Conservation (phyloP, 2,329 filamentous ascomycete genomes). For the Reticulascus tulasneorum region DNA sequence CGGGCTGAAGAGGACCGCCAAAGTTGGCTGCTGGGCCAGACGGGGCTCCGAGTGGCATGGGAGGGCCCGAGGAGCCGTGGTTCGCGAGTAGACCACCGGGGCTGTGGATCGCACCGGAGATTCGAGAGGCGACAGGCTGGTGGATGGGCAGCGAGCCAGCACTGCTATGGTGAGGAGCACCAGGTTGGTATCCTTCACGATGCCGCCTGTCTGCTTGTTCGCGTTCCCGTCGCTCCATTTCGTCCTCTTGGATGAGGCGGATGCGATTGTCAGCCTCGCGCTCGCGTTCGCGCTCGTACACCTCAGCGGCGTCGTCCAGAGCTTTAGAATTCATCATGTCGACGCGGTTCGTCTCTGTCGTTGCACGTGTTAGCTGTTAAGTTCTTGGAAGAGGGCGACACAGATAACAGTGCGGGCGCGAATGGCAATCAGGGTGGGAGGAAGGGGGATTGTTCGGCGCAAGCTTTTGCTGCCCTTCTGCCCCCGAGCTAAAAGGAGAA, state of each 20-base stretch:
- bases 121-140: slow-evolving; percentile 83
- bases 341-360: slow-evolving; percentile 12
- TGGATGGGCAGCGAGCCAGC: slow-evolving; percentile 87
- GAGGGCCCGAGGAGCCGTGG: slow-evolving; percentile 56
- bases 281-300: slow-evolving; percentile 31
- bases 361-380: too few species aligned
- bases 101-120: slow-evolving; percentile 80
- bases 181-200: slow-evolving; percentile 61
- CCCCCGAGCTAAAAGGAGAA: too few species aligned
- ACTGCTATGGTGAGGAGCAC: slow-evolving; percentile 77
- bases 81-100: slow-evolving; percentile 83
- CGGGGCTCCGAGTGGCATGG: slow-evolving; percentile 50
- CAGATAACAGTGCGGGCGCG: too few species aligned
- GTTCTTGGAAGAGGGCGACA: too few species aligned
- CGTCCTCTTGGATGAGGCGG: slow-evolving; percentile 26
- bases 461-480: too few species aligned
- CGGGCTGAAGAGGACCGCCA: slow-evolving; percentile 51
- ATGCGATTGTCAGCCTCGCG: slow-evolving; percentile 24
- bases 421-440: too few species aligned
- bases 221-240: slow-evolving; percentile 56
- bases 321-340: slow-evolving; percentile 15
- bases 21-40: slow-evolving; percentile 48
- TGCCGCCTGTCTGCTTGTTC: slow-evolving; percentile 61
- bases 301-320: slow-evolving; percentile 14
- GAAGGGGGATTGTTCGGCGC: too few species aligned